Evolutionary conservation across 768 basidiomycete genomes (phyloP).

Genomic region (Hericium coralloides): DNA sequence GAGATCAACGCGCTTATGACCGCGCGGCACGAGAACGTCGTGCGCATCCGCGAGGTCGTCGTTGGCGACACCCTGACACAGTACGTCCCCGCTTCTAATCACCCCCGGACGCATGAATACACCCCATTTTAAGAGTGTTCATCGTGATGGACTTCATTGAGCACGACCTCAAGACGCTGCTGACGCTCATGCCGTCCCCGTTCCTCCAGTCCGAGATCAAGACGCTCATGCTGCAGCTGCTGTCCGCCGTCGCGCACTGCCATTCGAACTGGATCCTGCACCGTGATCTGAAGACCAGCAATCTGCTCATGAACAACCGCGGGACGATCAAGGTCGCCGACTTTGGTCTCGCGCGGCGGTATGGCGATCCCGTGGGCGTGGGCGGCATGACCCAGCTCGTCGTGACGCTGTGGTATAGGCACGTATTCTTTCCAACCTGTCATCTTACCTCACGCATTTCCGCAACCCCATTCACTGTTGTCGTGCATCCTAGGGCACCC

Average conservation of each 20-base stretch:
- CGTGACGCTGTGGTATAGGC: slow-evolving; percentile 99
- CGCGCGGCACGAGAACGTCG: slow-evolving; percentile 92
- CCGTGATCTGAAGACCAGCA: slow-evolving; percentile 95
- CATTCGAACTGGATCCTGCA: slow-evolving; percentile 98
- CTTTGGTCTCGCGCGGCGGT: slow-evolving; percentile 92
- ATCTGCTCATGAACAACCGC: slow-evolving; percentile 97
- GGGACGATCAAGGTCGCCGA: slow-evolving; percentile 99
- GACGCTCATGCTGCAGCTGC: slow-evolving; percentile 86
- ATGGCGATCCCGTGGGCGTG: slow-evolving; percentile 92
- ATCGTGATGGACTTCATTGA: slow-evolving; percentile 99
- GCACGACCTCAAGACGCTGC: slow-evolving; percentile 94
- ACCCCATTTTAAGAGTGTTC: slow-evolving; percentile 62
- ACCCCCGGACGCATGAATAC: too few species aligned
- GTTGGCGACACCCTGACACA: slow-evolving; percentile 98
- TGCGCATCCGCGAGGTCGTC: slow-evolving; percentile 93
- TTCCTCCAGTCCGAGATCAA: slow-evolving; percentile 98
- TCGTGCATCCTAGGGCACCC: slow-evolving; percentile 57
- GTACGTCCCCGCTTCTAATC: slow-evolving; percentile 48
- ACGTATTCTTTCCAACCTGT: slow-evolving; percentile 20
- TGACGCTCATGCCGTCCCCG: slow-evolving; percentile 91
- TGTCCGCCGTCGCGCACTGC: slow-evolving; percentile 90
- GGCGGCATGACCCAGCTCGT: slow-evolving; percentile 98
- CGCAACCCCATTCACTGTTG: slow-evolving; percentile 3
- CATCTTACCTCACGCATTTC: neutral
- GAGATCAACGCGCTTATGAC: slow-evolving; percentile 96